Base-by-base conservation (phyloP, 768 basidiomycete species). In the Mycena crocata region DNA sequence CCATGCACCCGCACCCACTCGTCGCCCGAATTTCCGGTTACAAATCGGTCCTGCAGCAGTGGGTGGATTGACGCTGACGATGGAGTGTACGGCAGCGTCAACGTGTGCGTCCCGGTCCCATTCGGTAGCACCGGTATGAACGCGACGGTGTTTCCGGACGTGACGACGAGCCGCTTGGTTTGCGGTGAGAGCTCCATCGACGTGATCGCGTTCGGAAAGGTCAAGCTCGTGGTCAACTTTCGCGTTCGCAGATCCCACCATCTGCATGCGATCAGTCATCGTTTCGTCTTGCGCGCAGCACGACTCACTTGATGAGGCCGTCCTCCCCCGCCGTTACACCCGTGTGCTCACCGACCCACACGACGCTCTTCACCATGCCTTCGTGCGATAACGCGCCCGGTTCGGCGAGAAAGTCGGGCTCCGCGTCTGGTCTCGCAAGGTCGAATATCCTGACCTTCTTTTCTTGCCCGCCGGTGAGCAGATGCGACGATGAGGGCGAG, bases 371-470 rank as follows among this genome's bases (percentile, higher is more conserved):
- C 61, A 99, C 86, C 9, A 88, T 94, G 49, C 95, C 96, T 1
- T 96, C 93, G 76, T 97, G 96, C 15, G 94, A 89, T 37, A 87
- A 75, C 44, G 83, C 58, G 66, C 88, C 86, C 70, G 82, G 75
- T 72, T 90, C 91, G 40, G 83, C 84, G 59, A 98, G 86, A 70
- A 95, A 87, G 72, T 93, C 88, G 24, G 95, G 93, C 66, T 95
- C 93, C 30, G 93, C 93, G 72, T 97, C 95, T 49, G 95, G 93
- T 51, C 91, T 84, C 57, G 83, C 82, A 45, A 99, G 86, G 80
- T 99, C 95, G 77, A 98, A 99, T 75, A 99, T 89, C 69, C 98
- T 87, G 55, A 97, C 93, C 81, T 95, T 97, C 86, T 98, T 99
- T 79, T 99, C 98, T 81, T 98, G 93, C 1, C 97, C 97, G 56